Percentiles rank a stretch among this genome's conserved stretches.
These are phyloP conservation scores for Hymenoscyphus occultus DNA, from an alignment of 2,329 filamentous ascomycete species.

Conservation along the genomic window DNA sequence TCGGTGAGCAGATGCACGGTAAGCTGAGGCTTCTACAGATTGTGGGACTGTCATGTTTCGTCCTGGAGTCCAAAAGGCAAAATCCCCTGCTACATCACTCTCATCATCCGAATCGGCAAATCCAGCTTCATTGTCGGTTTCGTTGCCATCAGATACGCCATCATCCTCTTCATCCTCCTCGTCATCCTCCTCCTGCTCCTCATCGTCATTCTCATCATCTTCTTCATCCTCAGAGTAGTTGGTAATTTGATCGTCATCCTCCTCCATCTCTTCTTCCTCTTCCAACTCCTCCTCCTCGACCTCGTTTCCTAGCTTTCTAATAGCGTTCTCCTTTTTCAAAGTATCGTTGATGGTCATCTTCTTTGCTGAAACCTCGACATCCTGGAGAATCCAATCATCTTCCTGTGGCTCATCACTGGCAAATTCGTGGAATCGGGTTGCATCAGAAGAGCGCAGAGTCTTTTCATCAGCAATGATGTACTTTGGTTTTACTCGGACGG, in stretches of 20 bases:
- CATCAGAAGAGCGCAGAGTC: conserved; percentile 41
- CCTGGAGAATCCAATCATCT: conserved; percentile 84
- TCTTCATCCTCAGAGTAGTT: conserved; percentile 68
- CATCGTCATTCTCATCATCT: conserved; percentile 61
- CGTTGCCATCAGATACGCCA: conserved; percentile 57
- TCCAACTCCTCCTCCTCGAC: conserved; percentile 86
- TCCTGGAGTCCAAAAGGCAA: conserved; percentile 59
- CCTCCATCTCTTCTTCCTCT: conserved; percentile 58
- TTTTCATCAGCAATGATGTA: conserved; percentile 34
- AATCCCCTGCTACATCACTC: conserved; percentile 61
- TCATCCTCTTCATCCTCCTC: conserved; percentile 66
- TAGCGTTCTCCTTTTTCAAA: conserved; percentile 82
- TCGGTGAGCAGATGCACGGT: conserved; percentile 32
- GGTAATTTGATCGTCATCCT: conserved; percentile 46
- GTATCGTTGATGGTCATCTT: conserved; percentile 89
- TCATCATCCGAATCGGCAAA: conserved; percentile 69
- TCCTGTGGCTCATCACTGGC: conserved; percentile 77
- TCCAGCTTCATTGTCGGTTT: conserved; percentile 65
- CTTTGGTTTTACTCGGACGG: conserved; percentile 37
- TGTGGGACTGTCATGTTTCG: conserved; percentile 34
- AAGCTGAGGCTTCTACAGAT: conserved; percentile 24
- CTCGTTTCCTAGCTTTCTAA: conserved; percentile 82
- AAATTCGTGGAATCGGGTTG: conserved; percentile 82
- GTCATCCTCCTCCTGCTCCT: conserved; percentile 47
- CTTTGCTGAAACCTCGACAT: conserved; percentile 50